Evolutionary conservation across 352 stramenopile species (phyloP).

Genomic region (Peronospora farinosa): DNA sequence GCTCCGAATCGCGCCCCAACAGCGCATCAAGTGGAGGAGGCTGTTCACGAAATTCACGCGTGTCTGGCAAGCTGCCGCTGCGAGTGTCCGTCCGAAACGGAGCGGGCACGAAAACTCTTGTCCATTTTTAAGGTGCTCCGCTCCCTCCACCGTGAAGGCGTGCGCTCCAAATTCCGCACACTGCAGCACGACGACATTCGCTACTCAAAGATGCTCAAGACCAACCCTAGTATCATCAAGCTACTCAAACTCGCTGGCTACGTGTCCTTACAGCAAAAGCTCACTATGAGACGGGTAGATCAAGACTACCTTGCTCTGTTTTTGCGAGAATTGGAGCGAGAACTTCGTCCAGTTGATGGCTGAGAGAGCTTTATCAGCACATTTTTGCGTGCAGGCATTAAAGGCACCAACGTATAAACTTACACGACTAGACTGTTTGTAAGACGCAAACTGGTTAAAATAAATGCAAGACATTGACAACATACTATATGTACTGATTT

Average conservation of each 20-base stretch:
- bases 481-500: no score
- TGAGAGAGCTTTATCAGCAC: slow-evolving; percentile 11
- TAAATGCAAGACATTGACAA: no score
- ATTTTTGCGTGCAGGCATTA: slow-evolving; percentile 15
- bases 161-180: slow-evolving; percentile 59
- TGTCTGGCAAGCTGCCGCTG: slow-evolving; percentile 51
- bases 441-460: no score
- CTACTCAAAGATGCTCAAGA: slow-evolving; percentile 57
- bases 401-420: slow-evolving; percentile 13
- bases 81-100: slow-evolving; percentile 58
- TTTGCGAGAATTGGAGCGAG: slow-evolving; percentile 45
- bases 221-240: slow-evolving; percentile 70
- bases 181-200: slow-evolving; percentile 65
- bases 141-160: slow-evolving; percentile 56
- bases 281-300: slow-evolving; percentile 71
- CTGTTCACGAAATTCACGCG: slow-evolving; percentile 42
- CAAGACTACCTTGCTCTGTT: slow-evolving; percentile 57
- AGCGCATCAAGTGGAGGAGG: slow-evolving; percentile 39
- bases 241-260: slow-evolving; percentile 73
- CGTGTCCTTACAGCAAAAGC: slow-evolving; percentile 60
- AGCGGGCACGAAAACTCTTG: slow-evolving; percentile 55
- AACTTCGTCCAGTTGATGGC: slow-evolving; percentile 20
- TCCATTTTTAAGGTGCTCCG: slow-evolving; percentile 67
- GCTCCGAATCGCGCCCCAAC: slow-evolving; percentile 33
- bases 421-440: no score